Percentiles rank a stretch among this genome's conserved stretches.
Evolutionary conservation across 257 asterid genomes (phyloP).

Genomic region (Solanum microdontum): DNA sequence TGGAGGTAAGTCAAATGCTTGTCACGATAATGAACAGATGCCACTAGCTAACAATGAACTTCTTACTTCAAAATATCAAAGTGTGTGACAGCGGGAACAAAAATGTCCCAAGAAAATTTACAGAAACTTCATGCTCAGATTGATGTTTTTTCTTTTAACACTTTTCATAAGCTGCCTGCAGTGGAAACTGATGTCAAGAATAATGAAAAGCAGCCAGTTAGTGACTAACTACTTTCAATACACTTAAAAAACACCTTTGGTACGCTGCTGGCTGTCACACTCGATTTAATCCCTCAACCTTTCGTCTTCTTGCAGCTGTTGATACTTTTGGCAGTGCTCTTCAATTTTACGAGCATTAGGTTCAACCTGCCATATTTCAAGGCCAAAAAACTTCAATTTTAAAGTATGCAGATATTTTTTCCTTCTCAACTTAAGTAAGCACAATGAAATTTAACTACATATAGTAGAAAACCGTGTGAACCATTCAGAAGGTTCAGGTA

Average conservation of each 20-base stretch:
- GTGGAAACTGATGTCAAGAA: neutral
- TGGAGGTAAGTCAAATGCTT: too few relatives aligned
- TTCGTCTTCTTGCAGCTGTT: constrained; percentile 40
- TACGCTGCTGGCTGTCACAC: constrained; percentile 28
- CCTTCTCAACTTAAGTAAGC: neutral
- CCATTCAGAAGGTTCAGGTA: neutral
- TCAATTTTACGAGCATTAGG: constrained; percentile 54
- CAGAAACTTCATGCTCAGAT: neutral
- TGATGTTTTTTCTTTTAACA: neutral
- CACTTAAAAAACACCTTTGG: constrained; percentile 11
- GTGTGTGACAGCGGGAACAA: neutral
- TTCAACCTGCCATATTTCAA: constrained; percentile 30
- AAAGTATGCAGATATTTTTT: neutral
- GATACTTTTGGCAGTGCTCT: constrained; percentile 63
- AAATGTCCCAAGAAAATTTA: neutral
- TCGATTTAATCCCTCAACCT: constrained; percentile 22
- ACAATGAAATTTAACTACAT: neutral
- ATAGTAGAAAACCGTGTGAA: neutral
- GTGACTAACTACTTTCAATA: neutral
- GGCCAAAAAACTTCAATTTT: neutral
- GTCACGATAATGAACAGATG: neutral
- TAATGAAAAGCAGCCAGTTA: neutral
- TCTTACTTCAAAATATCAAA: neutral
- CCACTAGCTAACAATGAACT: neutral
- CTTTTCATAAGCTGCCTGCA: neutral